Evolutionary conservation across 192 early-diverging fungal genomes (phyloP).

Genomic region (Coemansia sp.): DNA sequence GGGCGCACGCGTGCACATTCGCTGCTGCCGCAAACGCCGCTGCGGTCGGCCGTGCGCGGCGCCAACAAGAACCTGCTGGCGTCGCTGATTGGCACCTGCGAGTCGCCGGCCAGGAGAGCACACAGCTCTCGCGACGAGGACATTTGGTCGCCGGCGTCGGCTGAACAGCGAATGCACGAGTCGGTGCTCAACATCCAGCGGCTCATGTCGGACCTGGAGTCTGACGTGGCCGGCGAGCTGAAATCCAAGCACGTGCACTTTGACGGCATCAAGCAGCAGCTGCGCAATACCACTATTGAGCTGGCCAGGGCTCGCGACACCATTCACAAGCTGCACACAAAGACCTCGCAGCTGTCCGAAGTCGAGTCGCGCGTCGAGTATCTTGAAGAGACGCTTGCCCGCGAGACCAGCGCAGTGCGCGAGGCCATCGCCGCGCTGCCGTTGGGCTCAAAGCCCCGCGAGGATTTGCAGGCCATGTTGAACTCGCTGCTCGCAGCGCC

Average conservation of each 20-base stretch:
- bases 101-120: background rate
- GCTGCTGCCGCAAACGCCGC: slow-evolving; percentile 30
- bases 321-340: slow-evolving; percentile 50
- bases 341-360: slow-evolving; percentile 55
- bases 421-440: slow-evolving; percentile 34
- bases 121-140: background rate
- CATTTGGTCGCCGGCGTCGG: slow-evolving; percentile 32
- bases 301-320: slow-evolving; percentile 54
- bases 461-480: slow-evolving; percentile 22
- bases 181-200: slow-evolving; percentile 58
- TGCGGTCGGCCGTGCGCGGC: slow-evolving; percentile 18
- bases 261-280: slow-evolving; percentile 53
- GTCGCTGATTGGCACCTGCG: slow-evolving; percentile 15
- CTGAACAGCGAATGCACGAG: slow-evolving; percentile 46
- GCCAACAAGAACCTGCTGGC: slow-evolving; percentile 22
- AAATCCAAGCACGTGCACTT: slow-evolving; percentile 56
- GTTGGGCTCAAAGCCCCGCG: slow-evolving; percentile 20
- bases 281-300: slow-evolving; percentile 54
- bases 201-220: slow-evolving; percentile 65
- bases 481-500: slow-evolving; percentile 16
- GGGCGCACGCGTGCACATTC: slow-evolving; percentile 6
- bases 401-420: slow-evolving; percentile 46
- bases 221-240: slow-evolving; percentile 61
- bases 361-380: slow-evolving; percentile 59
- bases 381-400: slow-evolving; percentile 56